Base-by-base conservation (phyloP, 2,329 filamentous ascomycete genomes). In the Colletotrichum destructivum region DNA sequence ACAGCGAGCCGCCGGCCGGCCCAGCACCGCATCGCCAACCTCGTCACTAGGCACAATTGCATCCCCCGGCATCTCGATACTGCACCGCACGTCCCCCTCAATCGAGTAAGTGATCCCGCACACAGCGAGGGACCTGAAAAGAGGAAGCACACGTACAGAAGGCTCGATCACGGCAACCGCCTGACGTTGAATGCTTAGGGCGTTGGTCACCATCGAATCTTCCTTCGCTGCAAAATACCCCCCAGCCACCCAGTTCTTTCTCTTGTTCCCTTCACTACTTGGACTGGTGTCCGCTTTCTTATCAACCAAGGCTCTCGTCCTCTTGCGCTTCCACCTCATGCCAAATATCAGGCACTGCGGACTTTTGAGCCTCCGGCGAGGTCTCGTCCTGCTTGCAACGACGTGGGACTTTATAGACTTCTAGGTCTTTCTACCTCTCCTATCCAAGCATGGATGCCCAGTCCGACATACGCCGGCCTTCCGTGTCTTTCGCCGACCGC, bases 321-420 rank as follows among this genome's bases (percentile, higher is more conserved):
- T 18, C n/a, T 13, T 31, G 44, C 52, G 51, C 55, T 38, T 60
- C 62, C 47, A 60, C 69, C 52, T 46, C 59, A 72, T 72, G 69
- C 65, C 52, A 72, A 69, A 40, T n/a, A 15, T 42, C n/a, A 64
- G 59, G 46, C 35, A 63, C 35, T 47, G 40, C 60, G 46, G 66
- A 72, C 59, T 54, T 72, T 35, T 44, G 60, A 69, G 65, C 69
- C 65, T 63, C 69, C 42, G 59, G 65, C 65, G 60, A 64, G 69
- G 69, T 49, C 40, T 69, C 47, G 66, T 60, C 66, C 66, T 64
- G 54, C 60, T 71, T 62, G 57, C 54, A 62, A 54, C 46, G n/a
- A 40, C 31, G 46, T 55, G 46, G 42, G 52, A 49, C 18, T 52
- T 21, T 23, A 35, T 64, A 61, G 59, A 60, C 65, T 69, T 60